Conservation (phyloP, 768 basidiomycete species). For the Exidia glandulosa region DNA sequence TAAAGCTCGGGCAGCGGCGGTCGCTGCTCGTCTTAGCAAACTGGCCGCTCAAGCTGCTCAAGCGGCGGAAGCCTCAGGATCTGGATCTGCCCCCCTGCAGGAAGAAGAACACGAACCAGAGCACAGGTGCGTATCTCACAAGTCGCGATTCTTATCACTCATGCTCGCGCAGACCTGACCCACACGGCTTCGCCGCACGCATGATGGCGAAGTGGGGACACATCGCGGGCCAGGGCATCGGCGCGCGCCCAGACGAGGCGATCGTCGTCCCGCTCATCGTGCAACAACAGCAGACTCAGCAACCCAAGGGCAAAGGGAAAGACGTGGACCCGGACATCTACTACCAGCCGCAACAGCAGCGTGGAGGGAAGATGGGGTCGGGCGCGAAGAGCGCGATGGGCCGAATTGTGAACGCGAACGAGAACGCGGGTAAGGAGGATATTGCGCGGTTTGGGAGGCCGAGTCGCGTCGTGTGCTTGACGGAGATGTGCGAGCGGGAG, state of each 20-base stretch:
- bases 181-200: constrained; percentile 69
- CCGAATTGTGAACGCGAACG: constrained; percentile 82
- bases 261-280: constrained; percentile 85
- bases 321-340: constrained; percentile 1
- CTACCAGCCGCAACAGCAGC: constrained; percentile 15
- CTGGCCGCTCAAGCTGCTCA: constrained; percentile 38
- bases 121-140: neutral
- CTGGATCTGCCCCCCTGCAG: neutral
- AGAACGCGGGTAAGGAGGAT: constrained; percentile 70
- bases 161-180: constrained; percentile 34
- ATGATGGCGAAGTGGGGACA: constrained; percentile 97
- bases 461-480: constrained; percentile 79
- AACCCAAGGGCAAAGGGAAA: constrained; percentile 22
- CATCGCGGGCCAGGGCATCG: constrained; percentile 87
- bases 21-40: constrained; percentile 53
- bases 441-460: constrained; percentile 76
- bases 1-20: constrained; percentile 63
- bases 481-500: constrained; percentile 78
- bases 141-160: too few species aligned
- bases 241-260: constrained; percentile 55
- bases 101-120: neutral
- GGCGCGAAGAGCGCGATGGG: constrained; percentile 63
- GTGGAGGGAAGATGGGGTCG: constrained; percentile 25
- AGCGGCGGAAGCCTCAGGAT: constrained; percentile 15
- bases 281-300: constrained; percentile 41